Base-by-base conservation (phyloP, 2,329 filamentous ascomycete species). In the Xylaria sp. region DNA sequence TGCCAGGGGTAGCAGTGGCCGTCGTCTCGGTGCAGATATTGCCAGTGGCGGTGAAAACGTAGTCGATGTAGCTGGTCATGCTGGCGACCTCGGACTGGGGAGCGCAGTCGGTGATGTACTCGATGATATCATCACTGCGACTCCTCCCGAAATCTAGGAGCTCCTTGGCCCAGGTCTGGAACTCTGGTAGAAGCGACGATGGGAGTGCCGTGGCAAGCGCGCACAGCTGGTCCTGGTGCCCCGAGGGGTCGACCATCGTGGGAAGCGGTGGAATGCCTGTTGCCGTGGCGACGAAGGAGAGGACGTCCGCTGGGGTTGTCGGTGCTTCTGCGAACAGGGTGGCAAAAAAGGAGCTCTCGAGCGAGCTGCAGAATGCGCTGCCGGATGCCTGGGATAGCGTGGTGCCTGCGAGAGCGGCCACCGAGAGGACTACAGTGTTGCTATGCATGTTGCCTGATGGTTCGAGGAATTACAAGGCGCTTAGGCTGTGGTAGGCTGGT, bases 11-110 rank as follows among this genome's bases (percentile, higher is more conserved):
- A 20, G 54, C 55, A 7, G 41, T 46, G n/a, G 41, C 15, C 20
- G 63, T 28, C 33, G 64, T 62, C 46, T 66, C 64, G 2, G 41
- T 25, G 52, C 64, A 67, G 52, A 62, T 54, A 46, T 67, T 62
- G 4, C 54, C 64, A 3, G 64, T 67, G 23, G 58, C 58, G 10
- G 41, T 58, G 43, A 62, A 62, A 0, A 62, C 36, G 54, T 62
- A 28, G 33, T 58, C 46, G 54, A 67, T 1, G 64, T 62, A 62
- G 64, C 64, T 67, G 52, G 23, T 51, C 41, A 36, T n/a, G 59
- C 52, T 58, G 43, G 59, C 20, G 58, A 23, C 58, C 10, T 7
- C 12, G 31, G 52, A 7, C 20, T 51, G 43, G 12, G 52, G 52
- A 18, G 10, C 2, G 15, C 64, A 67, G 52, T 62, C 59, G 31